Evolutionary conservation across 495 filamentous ascomycete genomes (phyloP).

Genomic region (Aspergillus bertholletiae): DNA sequence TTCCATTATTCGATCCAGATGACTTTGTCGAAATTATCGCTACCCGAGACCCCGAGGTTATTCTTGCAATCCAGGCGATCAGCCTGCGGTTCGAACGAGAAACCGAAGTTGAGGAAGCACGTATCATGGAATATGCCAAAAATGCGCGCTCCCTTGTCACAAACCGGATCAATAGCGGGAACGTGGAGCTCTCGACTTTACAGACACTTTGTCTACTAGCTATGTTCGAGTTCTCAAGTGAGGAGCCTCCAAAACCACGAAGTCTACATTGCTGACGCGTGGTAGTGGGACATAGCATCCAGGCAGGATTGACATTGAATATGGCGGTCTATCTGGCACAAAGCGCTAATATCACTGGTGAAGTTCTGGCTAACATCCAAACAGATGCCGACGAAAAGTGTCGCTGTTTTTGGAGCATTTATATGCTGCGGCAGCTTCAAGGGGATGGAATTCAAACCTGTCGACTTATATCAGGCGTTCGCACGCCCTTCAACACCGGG

Average conservation of each 20-base stretch:
- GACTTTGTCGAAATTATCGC: slow-evolving; percentile 20
- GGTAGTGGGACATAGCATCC: slow-evolving; percentile 32
- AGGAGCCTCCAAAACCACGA: background rate
- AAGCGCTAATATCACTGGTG: slow-evolving; percentile 22
- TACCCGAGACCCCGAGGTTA: slow-evolving; percentile 29
- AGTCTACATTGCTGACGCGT: background rate
- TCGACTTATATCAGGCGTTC: slow-evolving; percentile 11
- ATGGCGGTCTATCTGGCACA: slow-evolving; percentile 35
- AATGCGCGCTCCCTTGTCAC: slow-evolving; percentile 27
- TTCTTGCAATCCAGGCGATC: slow-evolving; percentile 34
- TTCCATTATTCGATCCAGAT: slow-evolving; percentile 31
- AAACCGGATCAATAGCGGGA: slow-evolving; percentile 27
- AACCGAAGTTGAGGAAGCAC: slow-evolving; percentile 7
- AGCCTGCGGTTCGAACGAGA: slow-evolving; percentile 27
- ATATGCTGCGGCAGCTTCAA: slow-evolving; percentile 35
- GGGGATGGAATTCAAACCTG: slow-evolving; percentile 14
- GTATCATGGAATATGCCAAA: slow-evolving; percentile 25
- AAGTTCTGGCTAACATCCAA: slow-evolving; percentile 18
- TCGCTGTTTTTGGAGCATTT: slow-evolving; percentile 36
- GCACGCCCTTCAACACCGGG: slow-evolving; percentile 10
- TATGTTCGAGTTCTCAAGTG: slow-evolving; percentile 41
- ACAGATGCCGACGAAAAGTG: slow-evolving; percentile 32
- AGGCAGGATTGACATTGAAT: slow-evolving; percentile 33
- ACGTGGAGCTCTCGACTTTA: slow-evolving; percentile 38
- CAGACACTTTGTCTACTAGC: slow-evolving; percentile 40